phyloP scores from a whole-genome alignment of 176 grass and related monocot genomes.

The Phoenix dactylifera region DNA sequence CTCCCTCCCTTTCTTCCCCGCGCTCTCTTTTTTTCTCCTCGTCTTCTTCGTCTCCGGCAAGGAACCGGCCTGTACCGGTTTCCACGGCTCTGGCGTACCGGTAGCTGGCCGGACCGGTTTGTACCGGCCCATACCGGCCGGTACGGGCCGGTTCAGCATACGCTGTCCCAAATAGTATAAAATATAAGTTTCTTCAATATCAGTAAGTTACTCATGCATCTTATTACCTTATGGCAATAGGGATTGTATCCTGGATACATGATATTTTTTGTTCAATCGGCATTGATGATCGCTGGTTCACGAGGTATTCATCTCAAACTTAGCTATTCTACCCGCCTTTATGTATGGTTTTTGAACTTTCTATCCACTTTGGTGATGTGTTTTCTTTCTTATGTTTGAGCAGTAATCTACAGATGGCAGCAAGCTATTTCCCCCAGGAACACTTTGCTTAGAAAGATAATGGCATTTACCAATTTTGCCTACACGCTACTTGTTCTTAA shows the following conservation, averaged over 20 bases:
- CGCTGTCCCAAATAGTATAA: too few species aligned
- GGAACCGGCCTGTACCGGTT: too few species aligned
- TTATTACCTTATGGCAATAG: slow-evolving; percentile 23
- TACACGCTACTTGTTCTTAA: slow-evolving; percentile 91
- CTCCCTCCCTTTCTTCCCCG: too few species aligned
- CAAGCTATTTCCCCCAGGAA: slow-evolving; percentile 41
- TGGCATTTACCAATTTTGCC: slow-evolving; percentile 56
- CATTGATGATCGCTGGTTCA: slow-evolving; percentile 97
- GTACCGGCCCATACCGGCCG: too few species aligned
- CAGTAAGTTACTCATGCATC: background rate
- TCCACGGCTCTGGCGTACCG: too few species aligned
- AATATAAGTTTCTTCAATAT: too few species aligned
- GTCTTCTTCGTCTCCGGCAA: too few species aligned
- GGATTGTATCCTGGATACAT: slow-evolving; percentile 96
- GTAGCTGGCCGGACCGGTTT: too few species aligned
- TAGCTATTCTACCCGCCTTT: slow-evolving; percentile 12
- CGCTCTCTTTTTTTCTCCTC: too few species aligned
- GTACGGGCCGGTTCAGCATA: too few species aligned
- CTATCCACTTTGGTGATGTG: too few species aligned
- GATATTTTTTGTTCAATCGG: slow-evolving; percentile 92
- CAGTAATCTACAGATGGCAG: slow-evolving; percentile 99
- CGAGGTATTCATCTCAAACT: slow-evolving; percentile 40
- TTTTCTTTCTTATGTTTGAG: slow-evolving; percentile 21
- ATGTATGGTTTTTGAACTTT: background rate
- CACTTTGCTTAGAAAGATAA: slow-evolving; percentile 33